phyloP scores from a whole-genome alignment of 495 filamentous ascomycete species.

The Penicillium odoratum region DNA sequence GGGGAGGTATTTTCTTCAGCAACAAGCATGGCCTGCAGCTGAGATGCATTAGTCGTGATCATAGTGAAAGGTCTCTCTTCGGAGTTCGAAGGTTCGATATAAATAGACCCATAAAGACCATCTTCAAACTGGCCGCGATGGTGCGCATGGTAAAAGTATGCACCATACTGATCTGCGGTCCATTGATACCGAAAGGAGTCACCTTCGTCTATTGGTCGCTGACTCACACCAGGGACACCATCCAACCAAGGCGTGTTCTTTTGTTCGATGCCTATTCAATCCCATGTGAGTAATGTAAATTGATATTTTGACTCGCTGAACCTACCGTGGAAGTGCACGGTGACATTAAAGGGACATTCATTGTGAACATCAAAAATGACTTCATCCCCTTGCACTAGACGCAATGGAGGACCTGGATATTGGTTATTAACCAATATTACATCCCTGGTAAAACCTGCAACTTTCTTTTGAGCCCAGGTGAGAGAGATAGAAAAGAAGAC shows the following conservation, averaged over 20 bases:
- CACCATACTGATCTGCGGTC: slow-evolving; percentile 31
- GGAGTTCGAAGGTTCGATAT: slow-evolving; percentile 37
- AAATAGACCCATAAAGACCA: slow-evolving; percentile 54
- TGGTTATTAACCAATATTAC: slow-evolving; percentile 61
- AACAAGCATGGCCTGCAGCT: slow-evolving; percentile 43
- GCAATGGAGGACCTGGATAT: slow-evolving; percentile 58
- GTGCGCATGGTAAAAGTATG: slow-evolving; percentile 54
- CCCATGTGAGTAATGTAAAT: background rate
- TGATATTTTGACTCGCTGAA: background rate
- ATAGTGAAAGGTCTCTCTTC: slow-evolving; percentile 45
- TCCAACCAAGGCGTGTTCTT: slow-evolving; percentile 49
- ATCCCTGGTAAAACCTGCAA: slow-evolving; percentile 39
- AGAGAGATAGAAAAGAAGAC: slow-evolving; percentile 35
- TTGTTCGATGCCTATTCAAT: slow-evolving; percentile 36
- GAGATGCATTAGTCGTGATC: slow-evolving; percentile 39
- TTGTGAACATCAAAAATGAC: slow-evolving; percentile 62
- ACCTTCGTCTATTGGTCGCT: slow-evolving; percentile 46
- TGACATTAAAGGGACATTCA: slow-evolving; percentile 51
- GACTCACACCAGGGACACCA: slow-evolving; percentile 53
- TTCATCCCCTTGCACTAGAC: slow-evolving; percentile 60
- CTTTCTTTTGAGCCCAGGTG: slow-evolving; percentile 31
- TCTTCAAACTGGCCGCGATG: slow-evolving; percentile 52
- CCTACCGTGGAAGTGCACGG: slow-evolving; percentile 55
- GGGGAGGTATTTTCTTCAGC: slow-evolving; percentile 47
- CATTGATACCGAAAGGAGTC: slow-evolving; percentile 51